These are phyloP conservation scores for Diaporthe caulivora DNA, from an alignment of 2,329 filamentous ascomycete species.

Conservation along the genomic window DNA sequence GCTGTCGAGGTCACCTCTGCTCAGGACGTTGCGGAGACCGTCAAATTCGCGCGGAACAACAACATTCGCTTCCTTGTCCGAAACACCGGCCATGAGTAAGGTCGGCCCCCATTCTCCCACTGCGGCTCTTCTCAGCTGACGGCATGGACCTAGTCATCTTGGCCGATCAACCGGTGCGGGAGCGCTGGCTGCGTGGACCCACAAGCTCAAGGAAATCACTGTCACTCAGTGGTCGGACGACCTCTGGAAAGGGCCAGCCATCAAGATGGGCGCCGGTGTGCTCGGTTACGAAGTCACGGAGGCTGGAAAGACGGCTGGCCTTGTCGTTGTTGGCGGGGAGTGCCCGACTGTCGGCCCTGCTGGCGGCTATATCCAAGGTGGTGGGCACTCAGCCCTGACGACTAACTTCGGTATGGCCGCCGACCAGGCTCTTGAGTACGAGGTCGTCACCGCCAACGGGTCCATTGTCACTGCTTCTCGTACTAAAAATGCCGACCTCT, in stretches of 20 bases:
- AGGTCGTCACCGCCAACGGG: slow-evolving; percentile 61
- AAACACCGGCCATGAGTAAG: slow-evolving; percentile 59
- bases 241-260: slow-evolving; percentile 59
- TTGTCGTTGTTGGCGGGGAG: slow-evolving; percentile 46
- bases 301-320: slow-evolving; percentile 57
- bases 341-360: slow-evolving; percentile 60
- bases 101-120: neutral
- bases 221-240: slow-evolving; percentile 34
- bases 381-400: slow-evolving; percentile 66
- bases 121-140: neutral
- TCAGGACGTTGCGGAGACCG: slow-evolving; percentile 39
- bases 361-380: slow-evolving; percentile 61
- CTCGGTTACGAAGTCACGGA: slow-evolving; percentile 65
- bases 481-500: slow-evolving; percentile 58
- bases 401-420: slow-evolving; percentile 62
- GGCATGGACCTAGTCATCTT: slow-evolving; percentile 26
- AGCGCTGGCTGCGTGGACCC: slow-evolving; percentile 65
- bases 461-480: slow-evolving; percentile 54
- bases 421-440: slow-evolving; percentile 61
- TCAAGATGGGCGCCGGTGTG: slow-evolving; percentile 68
- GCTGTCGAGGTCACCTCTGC: slow-evolving; percentile 42
- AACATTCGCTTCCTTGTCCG: slow-evolving; percentile 59
- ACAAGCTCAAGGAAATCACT: slow-evolving; percentile 49
- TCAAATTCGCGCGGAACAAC: slow-evolving; percentile 50
- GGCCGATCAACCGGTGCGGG: slow-evolving; percentile 37